Evolutionary conservation across 2,329 filamentous ascomycete genomes (phyloP), one percentile per base, ranked within the genome.

Genomic region (Ceratocystis variospora): DNA sequence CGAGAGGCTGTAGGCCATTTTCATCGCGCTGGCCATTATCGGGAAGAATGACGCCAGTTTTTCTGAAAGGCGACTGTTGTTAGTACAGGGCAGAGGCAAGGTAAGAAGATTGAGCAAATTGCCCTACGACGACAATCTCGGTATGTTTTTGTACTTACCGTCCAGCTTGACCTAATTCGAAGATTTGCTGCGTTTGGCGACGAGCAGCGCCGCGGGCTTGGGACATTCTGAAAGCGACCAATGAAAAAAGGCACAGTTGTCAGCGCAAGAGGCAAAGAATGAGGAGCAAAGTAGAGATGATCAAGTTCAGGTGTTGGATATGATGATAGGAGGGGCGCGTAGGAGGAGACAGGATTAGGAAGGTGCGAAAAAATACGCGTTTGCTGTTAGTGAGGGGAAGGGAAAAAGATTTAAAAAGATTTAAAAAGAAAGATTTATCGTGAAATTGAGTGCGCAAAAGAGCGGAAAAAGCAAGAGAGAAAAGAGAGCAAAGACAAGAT

Each of bases 1-100:
- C 89, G 67, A 96, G 82, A 45, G 89, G 87, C 74, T 96, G 90
- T 79, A 99, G 86, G 75, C 93, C 94, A 80, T 96, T 81, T 74
- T 95, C 91, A 76, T 97, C 93, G 77, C 90, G 88, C 68, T 86
- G 79, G 64, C 90, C 90, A 66, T 80, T 85, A 72, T 96, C 90
- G 72, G 85, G 84, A 41, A 97, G 76, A 0, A 85, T 88, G 31
- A 96, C 83, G 57, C 94, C 94, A 0, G 94, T 99, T 81, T 96
- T 95, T 71, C 93, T 96, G 70, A 62, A 5, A 22, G 15, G 15
- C 2, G 31, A 7, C 8, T 17, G 46, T 6, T 5, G 57, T 66
- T 66, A 63, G 61, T 22, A 50, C n/a, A 62, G 53, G 31, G 15
- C 5, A 25, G 22, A 31, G 67, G 57, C n/a, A 62, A 46, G 44